These are phyloP conservation scores for Atkinsonella hypoxylon DNA, from an alignment of 2,329 filamentous ascomycete species.

Conservation along the genomic window DNA sequence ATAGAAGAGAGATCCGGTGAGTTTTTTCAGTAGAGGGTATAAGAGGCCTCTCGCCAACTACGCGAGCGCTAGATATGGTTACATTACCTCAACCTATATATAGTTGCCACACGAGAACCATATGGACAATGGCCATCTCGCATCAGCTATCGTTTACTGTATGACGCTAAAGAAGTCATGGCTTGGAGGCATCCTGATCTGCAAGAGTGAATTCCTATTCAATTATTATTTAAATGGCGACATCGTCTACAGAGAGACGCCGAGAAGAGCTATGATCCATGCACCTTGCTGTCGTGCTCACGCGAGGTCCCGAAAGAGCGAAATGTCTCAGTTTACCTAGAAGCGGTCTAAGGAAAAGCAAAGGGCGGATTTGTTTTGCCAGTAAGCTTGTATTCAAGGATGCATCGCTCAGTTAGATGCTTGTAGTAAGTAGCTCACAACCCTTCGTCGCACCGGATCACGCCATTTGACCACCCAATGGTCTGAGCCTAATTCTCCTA, in stretches of 20 bases:
- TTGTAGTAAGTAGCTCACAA: background rate
- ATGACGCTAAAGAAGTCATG: background rate
- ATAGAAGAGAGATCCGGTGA: too few relatives aligned
- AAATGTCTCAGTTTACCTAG: background rate
- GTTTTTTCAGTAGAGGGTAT: too few relatives aligned
- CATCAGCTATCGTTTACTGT: background rate
- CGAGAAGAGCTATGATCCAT: background rate
- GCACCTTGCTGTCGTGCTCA: background rate
- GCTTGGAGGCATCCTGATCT: slow-evolving; percentile 2
- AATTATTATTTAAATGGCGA: slow-evolving; percentile 11
- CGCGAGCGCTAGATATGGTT: too few relatives aligned
- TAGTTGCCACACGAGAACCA: background rate
- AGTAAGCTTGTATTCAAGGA: background rate
- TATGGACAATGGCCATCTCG: background rate
- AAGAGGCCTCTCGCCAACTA: too few relatives aligned
- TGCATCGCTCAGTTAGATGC: background rate
- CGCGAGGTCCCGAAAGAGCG: background rate
- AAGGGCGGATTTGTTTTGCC: background rate
- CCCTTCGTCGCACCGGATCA: background rate
- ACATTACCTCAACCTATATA: background rate
- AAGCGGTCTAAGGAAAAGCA: background rate
- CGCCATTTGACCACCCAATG: background rate
- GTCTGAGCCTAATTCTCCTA: background rate
- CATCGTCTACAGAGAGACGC: background rate
- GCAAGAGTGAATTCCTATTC: background rate